Conservation (phyloP, 495 filamentous ascomycete species). For the Thermothielavioides terrestris region DNA sequence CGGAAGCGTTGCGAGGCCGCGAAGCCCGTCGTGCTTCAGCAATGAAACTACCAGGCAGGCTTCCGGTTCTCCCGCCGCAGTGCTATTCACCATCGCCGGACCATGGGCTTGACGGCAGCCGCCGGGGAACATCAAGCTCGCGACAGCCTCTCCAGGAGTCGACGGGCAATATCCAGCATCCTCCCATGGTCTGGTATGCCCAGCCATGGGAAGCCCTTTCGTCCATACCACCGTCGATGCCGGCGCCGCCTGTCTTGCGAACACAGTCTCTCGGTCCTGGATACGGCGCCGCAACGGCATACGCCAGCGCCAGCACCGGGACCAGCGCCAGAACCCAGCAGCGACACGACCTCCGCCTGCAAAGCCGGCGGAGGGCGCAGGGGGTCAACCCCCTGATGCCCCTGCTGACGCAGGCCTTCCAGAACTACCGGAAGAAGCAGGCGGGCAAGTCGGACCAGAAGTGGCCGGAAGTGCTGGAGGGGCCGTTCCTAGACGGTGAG, state of each 20-base stretch:
- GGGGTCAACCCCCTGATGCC: constrained; percentile 44
- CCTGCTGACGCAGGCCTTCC: constrained; percentile 49
- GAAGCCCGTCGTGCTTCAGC: constrained; percentile 7
- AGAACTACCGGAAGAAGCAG: constrained; percentile 60
- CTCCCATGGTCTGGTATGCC: constrained; percentile 33
- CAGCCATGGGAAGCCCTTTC: constrained; percentile 29
- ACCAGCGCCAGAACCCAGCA: constrained; percentile 18
- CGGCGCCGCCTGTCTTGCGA: constrained; percentile 35
- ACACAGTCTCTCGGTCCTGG: constrained; percentile 34
- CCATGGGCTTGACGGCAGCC: constrained; percentile 7
- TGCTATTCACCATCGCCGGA: constrained; percentile 21
- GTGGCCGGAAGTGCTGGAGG: constrained; percentile 80
- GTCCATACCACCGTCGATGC: constrained; percentile 27
- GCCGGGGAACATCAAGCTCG: constrained; percentile 16
- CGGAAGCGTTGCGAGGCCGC: neutral
- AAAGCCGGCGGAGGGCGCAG: constrained; percentile 15
- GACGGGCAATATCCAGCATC: constrained; percentile 41
- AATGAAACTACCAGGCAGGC: constrained; percentile 22
- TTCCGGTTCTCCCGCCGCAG: constrained; percentile 20
- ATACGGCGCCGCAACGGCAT: constrained; percentile 25
- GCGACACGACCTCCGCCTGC: constrained; percentile 12
- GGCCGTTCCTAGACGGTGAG: constrained; percentile 85
- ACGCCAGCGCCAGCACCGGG: too few relatives aligned
- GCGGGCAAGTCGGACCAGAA: constrained; percentile 44
- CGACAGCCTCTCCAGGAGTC: constrained; percentile 42